Conservation (phyloP, 2,329 filamentous ascomycete genomes). For the Ciborinia camelliae region DNA sequence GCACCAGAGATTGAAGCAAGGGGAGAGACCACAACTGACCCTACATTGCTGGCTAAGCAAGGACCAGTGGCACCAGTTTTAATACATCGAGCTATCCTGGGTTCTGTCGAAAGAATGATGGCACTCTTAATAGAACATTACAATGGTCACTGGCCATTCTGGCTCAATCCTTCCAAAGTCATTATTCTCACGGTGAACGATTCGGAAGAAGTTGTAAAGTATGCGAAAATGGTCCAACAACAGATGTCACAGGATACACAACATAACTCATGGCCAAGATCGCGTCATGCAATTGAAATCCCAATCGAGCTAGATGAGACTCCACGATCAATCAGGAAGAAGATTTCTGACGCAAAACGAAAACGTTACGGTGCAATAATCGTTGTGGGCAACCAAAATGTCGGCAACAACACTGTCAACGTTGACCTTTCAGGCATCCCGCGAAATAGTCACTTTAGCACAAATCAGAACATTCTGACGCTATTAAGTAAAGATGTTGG, state of each 20-base stretch:
- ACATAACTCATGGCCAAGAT: slow-evolving; percentile 26
- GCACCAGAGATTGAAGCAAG: slow-evolving; percentile 58
- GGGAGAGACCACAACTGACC: slow-evolving; percentile 50
- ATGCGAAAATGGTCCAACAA: slow-evolving; percentile 27
- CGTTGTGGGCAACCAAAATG: slow-evolving; percentile 65
- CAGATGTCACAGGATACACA: neutral
- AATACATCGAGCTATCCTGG: slow-evolving; percentile 80
- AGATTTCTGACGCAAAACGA: slow-evolving; percentile 66
- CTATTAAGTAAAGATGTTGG: neutral
- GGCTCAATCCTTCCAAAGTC: slow-evolving; percentile 78
- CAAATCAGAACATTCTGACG: neutral
- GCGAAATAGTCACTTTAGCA: neutral
- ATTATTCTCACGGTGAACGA: slow-evolving; percentile 71
- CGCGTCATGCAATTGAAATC: slow-evolving; percentile 37
- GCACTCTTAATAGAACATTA: slow-evolving; percentile 83
- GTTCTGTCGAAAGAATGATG: slow-evolving; percentile 80
- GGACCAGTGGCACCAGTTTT: slow-evolving; percentile 70
- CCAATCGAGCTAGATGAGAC: slow-evolving; percentile 68
- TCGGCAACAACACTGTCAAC: slow-evolving; percentile 55
- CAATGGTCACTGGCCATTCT: slow-evolving; percentile 78
- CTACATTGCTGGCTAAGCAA: slow-evolving; percentile 47
- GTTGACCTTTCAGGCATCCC: slow-evolving; percentile 43
- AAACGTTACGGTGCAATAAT: slow-evolving; percentile 73
- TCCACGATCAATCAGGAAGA: slow-evolving; percentile 60
- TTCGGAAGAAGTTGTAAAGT: slow-evolving; percentile 37